Conservation (phyloP, 169 alveolate species). For the Plasmodium relictum region DNA sequence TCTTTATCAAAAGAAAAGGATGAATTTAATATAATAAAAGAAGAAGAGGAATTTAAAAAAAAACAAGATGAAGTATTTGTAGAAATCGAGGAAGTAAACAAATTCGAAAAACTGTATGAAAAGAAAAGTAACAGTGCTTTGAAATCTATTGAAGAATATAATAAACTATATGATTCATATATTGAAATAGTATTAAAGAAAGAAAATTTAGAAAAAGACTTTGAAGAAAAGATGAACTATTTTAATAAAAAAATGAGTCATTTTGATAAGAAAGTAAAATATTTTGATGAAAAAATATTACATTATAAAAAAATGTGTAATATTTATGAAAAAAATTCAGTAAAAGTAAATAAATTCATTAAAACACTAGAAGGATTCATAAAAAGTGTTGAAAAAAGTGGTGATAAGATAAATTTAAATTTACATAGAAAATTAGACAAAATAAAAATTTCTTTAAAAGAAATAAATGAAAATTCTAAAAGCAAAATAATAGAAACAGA, state of each 20-base stretch:
- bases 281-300: constrained; percentile 32
- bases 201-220: constrained; percentile 33
- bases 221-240: constrained; percentile 15
- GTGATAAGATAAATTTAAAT: background rate
- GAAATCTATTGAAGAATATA: constrained; percentile 4
- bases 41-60: background rate
- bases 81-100: background rate
- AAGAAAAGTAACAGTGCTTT: background rate
- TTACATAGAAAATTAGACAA: constrained; percentile 2
- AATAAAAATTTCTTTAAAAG: constrained; percentile 20
- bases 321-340: background rate
- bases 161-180: constrained; percentile 24
- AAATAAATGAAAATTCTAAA: constrained; percentile 12
- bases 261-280: constrained; percentile 11
- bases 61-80: background rate
- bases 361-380: constrained; percentile 4
- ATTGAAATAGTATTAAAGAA: constrained; percentile 31
- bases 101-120: background rate
- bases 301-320: constrained; percentile 34
- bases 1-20: too few relatives aligned
- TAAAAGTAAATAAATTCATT: constrained; percentile 6
- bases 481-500: background rate
- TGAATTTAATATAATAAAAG: background rate
- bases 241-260: background rate
- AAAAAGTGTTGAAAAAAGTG: background rate